These are phyloP conservation scores for Pichia sp. DNA, from an alignment of 1,139 yeast genomes.

Conservation along the genomic window DNA sequence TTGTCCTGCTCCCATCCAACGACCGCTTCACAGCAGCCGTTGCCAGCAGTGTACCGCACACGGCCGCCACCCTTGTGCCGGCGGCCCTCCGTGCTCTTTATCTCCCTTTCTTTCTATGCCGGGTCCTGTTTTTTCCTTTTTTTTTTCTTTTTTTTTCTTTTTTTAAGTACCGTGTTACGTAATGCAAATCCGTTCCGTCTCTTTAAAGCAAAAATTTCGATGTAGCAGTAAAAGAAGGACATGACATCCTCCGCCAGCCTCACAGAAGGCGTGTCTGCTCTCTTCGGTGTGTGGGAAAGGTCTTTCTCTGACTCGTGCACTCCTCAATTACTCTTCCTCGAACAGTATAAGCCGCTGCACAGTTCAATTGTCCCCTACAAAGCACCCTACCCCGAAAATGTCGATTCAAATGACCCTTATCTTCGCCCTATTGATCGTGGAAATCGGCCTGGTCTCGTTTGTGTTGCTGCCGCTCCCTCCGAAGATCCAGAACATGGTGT, in stretches of 20 bases:
- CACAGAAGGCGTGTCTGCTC: background rate
- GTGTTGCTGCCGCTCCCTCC: constrained; percentile 63
- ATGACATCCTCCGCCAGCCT: background rate
- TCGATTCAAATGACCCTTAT: constrained; percentile 31
- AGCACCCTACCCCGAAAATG: too few species aligned
- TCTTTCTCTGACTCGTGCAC: too few species aligned
- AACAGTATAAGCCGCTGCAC: too few species aligned
- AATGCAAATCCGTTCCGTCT: background rate
- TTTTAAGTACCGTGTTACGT: background rate
- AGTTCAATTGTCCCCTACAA: background rate
- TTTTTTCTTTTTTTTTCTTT: constrained; percentile 4
- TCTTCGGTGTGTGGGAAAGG: too few species aligned
- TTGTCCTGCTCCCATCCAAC: background rate
- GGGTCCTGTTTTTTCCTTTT: constrained; percentile 1
- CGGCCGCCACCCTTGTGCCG: background rate
- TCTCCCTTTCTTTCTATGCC: background rate
- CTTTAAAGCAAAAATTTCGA: background rate
- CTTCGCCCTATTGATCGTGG: constrained; percentile 38
- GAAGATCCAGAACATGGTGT: constrained; percentile 45
- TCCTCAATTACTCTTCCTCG: too few species aligned
- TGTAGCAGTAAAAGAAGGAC: background rate
- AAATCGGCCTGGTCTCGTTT: constrained; percentile 51
- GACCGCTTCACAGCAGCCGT: background rate
- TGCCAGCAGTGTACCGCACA: background rate
- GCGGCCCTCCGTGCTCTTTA: background rate